Base-by-base conservation (phyloP, 1,284 basidiomycete genomes). In the Leccinum pseudoinsigne region DNA sequence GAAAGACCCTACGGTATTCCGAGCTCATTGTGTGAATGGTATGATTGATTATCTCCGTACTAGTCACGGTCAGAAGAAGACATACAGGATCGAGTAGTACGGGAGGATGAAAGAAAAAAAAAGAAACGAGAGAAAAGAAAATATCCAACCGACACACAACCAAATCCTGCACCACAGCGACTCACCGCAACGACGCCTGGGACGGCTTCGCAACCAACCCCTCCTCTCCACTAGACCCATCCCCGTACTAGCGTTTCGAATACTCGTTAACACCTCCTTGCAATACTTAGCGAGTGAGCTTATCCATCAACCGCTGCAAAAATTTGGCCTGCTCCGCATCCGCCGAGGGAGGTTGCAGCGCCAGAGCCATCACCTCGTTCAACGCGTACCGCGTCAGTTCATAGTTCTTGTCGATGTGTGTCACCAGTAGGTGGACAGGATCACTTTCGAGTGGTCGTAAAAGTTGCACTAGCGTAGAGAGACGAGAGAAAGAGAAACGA, bases 371-470 rank as follows among this genome's bases (percentile, higher is more conserved):
- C 62, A 98, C 79, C 62, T 91, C 86, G 56, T 83, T 82, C 57
- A 98, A 81, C 11, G 86, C 84, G 83, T 88, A 93, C 28, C 89
- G 88, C 47, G 88, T 87, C 71, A 96, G 79, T 56, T 83, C 82
- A 78, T 94, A 94, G 71, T 91, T 85, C 78, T 93, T 94, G 82
- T 95, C 93, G 71, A 98, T 96, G 75, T 95, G 88, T 3, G 93
- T 92, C 55, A 98, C 82, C 14, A 91, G 79, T 26, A 90, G 81
- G 1, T 92, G 7, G 94, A 94, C 60, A 98, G 81, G 65, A 99
- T 89, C 62, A 98, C 79, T 77, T 99, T 99, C 47, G 93, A 92
- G 80, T 99, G 97, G 79, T 99, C 97, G 78, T 94, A 94, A 76
- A 98, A 98, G 82, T 98, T 99, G 85, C 98, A 97, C 93, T 97